Evolutionary conservation across 257 asterid species (phyloP), one percentile per base, ranked within the genome.

Genomic region (Thymus mandschuricus): DNA sequence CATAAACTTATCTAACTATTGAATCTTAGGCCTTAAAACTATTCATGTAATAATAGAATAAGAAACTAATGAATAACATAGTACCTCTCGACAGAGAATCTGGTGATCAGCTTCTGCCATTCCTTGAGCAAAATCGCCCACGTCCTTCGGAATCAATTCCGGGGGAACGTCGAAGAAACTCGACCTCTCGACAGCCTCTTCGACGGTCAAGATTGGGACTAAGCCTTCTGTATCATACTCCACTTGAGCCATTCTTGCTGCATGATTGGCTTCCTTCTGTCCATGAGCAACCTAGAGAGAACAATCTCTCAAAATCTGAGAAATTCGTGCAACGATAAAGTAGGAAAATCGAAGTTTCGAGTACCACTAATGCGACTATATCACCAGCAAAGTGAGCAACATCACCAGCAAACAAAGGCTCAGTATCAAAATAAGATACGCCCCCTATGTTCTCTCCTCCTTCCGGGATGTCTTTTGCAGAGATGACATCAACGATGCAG

Each of bases 51-150:
- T 21, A 21, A 21, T 21, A 21, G 21, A 21, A 21, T 21, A 21
- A 21, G 21, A 21, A 21, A 21, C 21, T 35, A 35, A 35, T 35
- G 40, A 35, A 31, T 10, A 1, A 34, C 21, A 21, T 35, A 30
- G 58, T 83, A 90, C 96, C 92, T 88, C 86, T 13, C 86, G 80
- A 46, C 86, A 77, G 49, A 83, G 78, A 79, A 90, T 86, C 71
- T 74, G 84, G 79, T 86, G 82, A 73, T 90, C 90, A 50, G 97
- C 91, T 79, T 88, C 90, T 68, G 82, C 88, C 97, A 90, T 88
- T 76, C 96, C 93, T 82, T 88, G 75, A 0, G 85, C 65, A 74
- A 84, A 86, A 81, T 90, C 88, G 27, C 97, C 95, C 64, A 90
- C 81, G 55, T 69, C 68, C 49, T 61, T 45, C 5, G 97, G 93